phyloP scores from a whole-genome alignment of 441 rosid genomes.

The Biscutella laevigata region DNA sequence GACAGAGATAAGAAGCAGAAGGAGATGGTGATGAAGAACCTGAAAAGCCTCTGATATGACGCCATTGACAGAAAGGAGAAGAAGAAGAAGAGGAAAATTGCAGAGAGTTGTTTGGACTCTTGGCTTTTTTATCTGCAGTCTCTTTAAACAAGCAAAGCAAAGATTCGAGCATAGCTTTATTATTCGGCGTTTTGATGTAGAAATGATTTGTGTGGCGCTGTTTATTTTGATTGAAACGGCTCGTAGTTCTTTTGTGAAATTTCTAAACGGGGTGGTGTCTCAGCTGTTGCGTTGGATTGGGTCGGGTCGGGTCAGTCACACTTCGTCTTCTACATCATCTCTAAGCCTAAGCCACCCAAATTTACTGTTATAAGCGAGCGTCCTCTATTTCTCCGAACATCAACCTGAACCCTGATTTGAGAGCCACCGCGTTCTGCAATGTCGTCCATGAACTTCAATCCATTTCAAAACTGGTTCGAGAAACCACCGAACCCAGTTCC shows the following conservation, averaged over 20 bases:
- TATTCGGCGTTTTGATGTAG: neutral
- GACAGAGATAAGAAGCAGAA: constrained; percentile 16
- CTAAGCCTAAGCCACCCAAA: constrained; percentile 22
- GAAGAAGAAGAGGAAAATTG: neutral
- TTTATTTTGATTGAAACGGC: neutral
- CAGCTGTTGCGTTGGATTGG: neutral
- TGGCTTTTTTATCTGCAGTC: constrained; percentile 12
- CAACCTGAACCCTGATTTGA: constrained; percentile 17
- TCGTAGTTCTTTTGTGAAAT: neutral
- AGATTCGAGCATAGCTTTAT: neutral
- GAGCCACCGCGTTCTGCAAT: constrained; percentile 17
- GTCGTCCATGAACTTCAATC: constrained; percentile 71
- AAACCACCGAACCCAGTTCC: constrained; percentile 61
- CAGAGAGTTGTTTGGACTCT: neutral
- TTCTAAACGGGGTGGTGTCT: constrained; percentile 1
- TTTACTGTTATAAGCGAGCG: neutral
- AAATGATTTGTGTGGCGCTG: neutral
- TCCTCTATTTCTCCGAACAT: neutral
- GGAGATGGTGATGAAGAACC: constrained; percentile 2
- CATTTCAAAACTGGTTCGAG: constrained; percentile 70
- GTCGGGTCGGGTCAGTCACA: neutral
- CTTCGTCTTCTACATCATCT: constrained; percentile 20
- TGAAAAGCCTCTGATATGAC: constrained; percentile 9
- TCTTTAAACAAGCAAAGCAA: constrained; percentile 16
- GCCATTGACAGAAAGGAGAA: constrained; percentile 19